These are phyloP conservation scores for Termitomyces sp. DNA, from an alignment of 768 basidiomycete genomes.

Conservation along the genomic window DNA sequence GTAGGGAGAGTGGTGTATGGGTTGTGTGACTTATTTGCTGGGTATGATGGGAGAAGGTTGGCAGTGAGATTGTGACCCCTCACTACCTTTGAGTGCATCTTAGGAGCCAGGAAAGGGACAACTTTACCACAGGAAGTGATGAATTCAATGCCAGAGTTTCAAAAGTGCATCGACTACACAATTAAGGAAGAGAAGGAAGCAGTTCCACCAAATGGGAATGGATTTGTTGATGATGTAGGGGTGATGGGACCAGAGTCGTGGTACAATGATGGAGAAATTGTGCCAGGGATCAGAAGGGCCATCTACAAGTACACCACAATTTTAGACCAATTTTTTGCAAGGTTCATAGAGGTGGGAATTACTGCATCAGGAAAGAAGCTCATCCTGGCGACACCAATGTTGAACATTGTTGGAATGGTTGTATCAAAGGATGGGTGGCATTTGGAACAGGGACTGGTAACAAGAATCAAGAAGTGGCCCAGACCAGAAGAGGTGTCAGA, in stretches of 20 bases:
- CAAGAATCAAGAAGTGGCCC: constrained; percentile 27
- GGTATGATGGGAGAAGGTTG: not conserved
- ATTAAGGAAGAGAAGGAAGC: not conserved
- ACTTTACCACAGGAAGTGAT: not conserved
- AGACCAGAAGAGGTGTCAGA: too few relatives aligned
- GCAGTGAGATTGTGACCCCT: not conserved
- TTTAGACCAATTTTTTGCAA: too few relatives aligned
- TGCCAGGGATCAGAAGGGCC: constrained; percentile 19
- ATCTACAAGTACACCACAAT: too few relatives aligned
- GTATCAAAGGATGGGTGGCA: too few relatives aligned
- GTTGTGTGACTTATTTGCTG: constrained; percentile 10
- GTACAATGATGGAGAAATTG: too few relatives aligned
- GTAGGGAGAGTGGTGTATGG: too few relatives aligned
- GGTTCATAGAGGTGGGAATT: too few relatives aligned
- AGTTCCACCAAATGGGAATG: not conserved
- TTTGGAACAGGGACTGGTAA: constrained; percentile 15
- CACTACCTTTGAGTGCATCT: not conserved
- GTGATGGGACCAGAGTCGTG: constrained; percentile 17
- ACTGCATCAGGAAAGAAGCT: constrained; percentile 29
- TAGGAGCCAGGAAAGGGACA: not conserved
- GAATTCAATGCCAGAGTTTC: not conserved
- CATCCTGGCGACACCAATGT: constrained; percentile 8
- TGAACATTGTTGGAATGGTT: constrained; percentile 26
- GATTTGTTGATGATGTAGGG: constrained; percentile 19
- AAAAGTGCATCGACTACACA: not conserved